phyloP scores from a whole-genome alignment of 148 eudicot genomes.

The Mesembryanthemum crystallinum region DNA sequence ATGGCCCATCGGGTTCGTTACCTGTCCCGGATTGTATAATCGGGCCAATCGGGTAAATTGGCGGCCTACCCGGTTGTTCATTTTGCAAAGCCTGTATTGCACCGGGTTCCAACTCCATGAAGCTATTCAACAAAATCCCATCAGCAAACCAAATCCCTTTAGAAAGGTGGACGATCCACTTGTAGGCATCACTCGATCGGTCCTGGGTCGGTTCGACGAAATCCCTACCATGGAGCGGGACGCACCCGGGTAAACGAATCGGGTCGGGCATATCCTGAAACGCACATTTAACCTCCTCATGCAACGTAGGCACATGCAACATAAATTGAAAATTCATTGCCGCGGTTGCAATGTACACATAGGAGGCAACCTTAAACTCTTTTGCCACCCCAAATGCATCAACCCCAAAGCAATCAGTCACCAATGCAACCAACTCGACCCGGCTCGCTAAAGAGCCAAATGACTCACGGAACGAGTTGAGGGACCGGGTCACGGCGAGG shows the following conservation, averaged over 20 bases:
- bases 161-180: constrained; percentile 41
- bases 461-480: constrained; percentile 15
- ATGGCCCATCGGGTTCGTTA: constrained; percentile 17
- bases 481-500: constrained; percentile 30
- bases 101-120: constrained; percentile 34
- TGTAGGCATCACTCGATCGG: constrained; percentile 40
- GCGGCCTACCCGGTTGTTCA: constrained; percentile 36
- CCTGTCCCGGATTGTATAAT: constrained; percentile 29
- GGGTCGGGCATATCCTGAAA: constrained; percentile 40
- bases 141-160: constrained; percentile 43
- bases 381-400: constrained; percentile 43
- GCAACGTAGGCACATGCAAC: constrained; percentile 41
- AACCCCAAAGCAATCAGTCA: constrained; percentile 45
- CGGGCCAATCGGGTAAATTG: constrained; percentile 57
- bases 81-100: constrained; percentile 28
- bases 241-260: constrained; percentile 39
- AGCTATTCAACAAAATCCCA: constrained; percentile 48
- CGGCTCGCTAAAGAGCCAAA: constrained; percentile 6
- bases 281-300: constrained; percentile 34
- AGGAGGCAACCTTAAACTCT: constrained; percentile 36
- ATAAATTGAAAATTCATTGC: constrained; percentile 41
- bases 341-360: constrained; percentile 38
- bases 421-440: constrained; percentile 27
- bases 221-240: constrained; percentile 39
- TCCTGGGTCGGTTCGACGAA: constrained; percentile 49